A percentile compares a stretch with the other conserved stretches of the same genome.
Evolutionary conservation across 163 green algal species (phyloP).

Genomic region (Scenedesmus sp.): DNA sequence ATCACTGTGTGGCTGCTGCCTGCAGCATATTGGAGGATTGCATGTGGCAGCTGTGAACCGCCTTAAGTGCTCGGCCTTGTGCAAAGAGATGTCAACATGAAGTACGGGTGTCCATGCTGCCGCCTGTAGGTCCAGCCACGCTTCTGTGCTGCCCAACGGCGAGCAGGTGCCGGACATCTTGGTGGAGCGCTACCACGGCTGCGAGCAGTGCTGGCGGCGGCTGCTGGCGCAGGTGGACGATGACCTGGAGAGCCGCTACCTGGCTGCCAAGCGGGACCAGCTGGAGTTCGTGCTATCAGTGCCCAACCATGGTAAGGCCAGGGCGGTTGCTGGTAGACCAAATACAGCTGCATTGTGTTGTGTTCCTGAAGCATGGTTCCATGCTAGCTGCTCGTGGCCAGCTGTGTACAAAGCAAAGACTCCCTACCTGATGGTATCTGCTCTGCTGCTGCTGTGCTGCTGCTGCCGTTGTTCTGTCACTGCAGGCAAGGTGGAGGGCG

Average conservation of each 20-base stretch:
- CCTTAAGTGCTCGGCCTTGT: background rate
- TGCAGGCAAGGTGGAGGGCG: conserved; percentile 74
- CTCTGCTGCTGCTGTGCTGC: background rate
- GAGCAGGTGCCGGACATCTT: conserved; percentile 70
- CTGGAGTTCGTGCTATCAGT: conserved; percentile 82
- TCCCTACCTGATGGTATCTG: background rate
- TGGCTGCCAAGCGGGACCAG: conserved; percentile 62
- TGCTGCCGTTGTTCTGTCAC: background rate
- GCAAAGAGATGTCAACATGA: no score
- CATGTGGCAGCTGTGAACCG: background rate
- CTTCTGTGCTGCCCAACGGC: conserved; percentile 65
- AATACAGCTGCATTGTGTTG: background rate
- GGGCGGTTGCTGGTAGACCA: background rate
- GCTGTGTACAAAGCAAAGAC: background rate
- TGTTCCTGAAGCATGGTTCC: background rate
- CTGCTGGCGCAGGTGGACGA: conserved; percentile 76
- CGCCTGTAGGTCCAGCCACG: background rate
- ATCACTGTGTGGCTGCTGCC: background rate
- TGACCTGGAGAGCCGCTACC: conserved; percentile 83
- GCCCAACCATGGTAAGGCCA: conserved; percentile 65
- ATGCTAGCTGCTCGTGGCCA: background rate
- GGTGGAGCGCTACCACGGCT: conserved; percentile 59
- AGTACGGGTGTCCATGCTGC: no score
- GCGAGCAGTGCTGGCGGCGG: conserved; percentile 55
- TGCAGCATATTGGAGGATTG: background rate